Percentiles rank a stretch among this genome's conserved stretches.
These are phyloP conservation scores for Macroventuria anomochaeta DNA, from an alignment of 2,329 filamentous ascomycete species.

Conservation along the genomic window DNA sequence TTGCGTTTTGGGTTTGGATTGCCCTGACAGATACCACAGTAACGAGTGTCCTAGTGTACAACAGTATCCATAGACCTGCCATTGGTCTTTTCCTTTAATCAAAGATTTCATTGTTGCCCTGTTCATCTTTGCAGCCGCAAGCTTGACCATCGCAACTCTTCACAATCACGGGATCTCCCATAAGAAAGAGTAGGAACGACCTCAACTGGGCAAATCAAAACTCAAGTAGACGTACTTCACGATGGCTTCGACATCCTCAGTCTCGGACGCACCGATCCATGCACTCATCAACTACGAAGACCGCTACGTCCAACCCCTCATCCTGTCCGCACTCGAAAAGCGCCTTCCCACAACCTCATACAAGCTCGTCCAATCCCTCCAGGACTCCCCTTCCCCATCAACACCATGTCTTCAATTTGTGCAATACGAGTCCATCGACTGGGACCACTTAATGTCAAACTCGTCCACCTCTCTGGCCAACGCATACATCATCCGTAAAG, in stretches of 20 bases:
- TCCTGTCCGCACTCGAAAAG: constrained; percentile 72
- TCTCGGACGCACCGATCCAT: constrained; percentile 57
- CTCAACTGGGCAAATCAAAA: not conserved
- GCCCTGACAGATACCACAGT: constrained; percentile 19
- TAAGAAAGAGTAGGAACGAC: not conserved
- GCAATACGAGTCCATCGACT: constrained; percentile 87
- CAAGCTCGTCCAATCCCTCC: constrained; percentile 61
- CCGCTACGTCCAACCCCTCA: constrained; percentile 84
- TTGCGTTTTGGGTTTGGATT: constrained; percentile 20
- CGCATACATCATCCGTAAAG: constrained; percentile 94
- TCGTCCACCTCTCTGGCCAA: constrained; percentile 73
- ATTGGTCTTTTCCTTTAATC: constrained; percentile 13
- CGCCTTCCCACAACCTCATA: constrained; percentile 64
- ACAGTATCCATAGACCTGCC: constrained; percentile 17
- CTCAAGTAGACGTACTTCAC: not conserved
- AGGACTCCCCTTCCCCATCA: constrained; percentile 55
- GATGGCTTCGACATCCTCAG: constrained; percentile 19
- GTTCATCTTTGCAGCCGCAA: not conserved
- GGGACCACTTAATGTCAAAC: constrained; percentile 72
- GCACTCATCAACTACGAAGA: constrained; percentile 86
- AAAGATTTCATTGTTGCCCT: not conserved
- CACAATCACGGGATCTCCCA: not conserved
- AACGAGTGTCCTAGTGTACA: constrained; percentile 26
- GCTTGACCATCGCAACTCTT: not conserved
- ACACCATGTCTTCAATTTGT: constrained; percentile 75